Evolutionary conservation across 192 early-diverging fungal species (phyloP).

Genomic region (Cetraspora pellucida): DNA sequence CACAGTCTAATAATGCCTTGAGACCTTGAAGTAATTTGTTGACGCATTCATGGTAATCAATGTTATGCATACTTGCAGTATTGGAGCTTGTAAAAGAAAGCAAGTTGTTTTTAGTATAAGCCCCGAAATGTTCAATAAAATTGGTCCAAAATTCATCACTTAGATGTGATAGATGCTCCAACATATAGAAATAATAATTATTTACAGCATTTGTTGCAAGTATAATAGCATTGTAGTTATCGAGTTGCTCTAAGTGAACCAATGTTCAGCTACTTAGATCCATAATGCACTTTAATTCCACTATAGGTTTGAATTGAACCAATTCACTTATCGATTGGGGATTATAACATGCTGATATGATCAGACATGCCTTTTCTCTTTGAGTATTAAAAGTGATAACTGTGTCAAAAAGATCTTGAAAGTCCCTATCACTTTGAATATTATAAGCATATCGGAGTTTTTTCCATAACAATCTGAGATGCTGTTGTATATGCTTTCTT

Average conservation of each 20-base stretch:
- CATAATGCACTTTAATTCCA: background rate
- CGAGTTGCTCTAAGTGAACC: background rate
- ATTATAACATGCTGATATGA: background rate
- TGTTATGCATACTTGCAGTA: too few relatives aligned
- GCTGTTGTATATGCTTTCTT: background rate
- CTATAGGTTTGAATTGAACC: too few relatives aligned
- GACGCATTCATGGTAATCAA: too few relatives aligned
- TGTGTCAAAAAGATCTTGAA: background rate
- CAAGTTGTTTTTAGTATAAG: background rate
- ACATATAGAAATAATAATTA: constrained; percentile 2
- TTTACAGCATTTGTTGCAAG: constrained; percentile 4
- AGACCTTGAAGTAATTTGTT: too few relatives aligned
- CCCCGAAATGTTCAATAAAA: constrained; percentile 9
- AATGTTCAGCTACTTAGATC: background rate
- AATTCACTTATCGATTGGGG: background rate
- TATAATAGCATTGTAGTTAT: background rate
- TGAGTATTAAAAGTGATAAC: background rate
- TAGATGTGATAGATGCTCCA: background rate
- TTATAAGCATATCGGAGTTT: background rate
- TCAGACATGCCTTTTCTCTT: background rate
- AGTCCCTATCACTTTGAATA: background rate
- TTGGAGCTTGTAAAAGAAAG: too few relatives aligned
- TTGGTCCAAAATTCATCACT: constrained; percentile 5
- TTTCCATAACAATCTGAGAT: constrained; percentile 9
- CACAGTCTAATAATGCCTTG: background rate